Evolutionary conservation across 306 rosid species (phyloP), one percentile per base, ranked within the genome.

Genomic region (Vigna hirtella): DNA sequence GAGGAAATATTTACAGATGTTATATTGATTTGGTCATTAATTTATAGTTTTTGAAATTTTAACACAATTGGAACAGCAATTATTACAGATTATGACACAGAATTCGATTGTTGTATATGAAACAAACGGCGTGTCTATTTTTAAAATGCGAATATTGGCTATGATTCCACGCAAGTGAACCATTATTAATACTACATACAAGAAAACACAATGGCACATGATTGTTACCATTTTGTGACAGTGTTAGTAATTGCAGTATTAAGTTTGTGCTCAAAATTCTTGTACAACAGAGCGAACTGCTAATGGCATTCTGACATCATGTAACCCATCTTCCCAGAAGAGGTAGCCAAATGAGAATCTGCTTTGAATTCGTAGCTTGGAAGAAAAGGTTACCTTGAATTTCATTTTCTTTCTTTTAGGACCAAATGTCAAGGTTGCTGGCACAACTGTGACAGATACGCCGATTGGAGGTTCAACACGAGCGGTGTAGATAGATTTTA

Each of bases 321-420:
- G 88, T 7, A 22, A 75, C 43, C 91, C 89, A 84, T 87, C 90
- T 85, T 80, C 86, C 93, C 87, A 89, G 22, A 73, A 73, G 51
- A 91, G 76, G 82, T 89, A 78, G 45, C 96, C 96, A 43, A 91
- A 89, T 4, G 85, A 65, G 79, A 80, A 89, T 66, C 89, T 83
- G 30, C 90, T 90, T 72, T 81, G 80, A 80, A 86, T 83, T 40
- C 68, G 74, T 11, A 85, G 70, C 66, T 16, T 52, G 7, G 96
- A 76, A 16, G 64, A 53, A 65, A 91, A 77, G 0, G 18, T 76
- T 7, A 87, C 90, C 83, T 73, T 86, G 64, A 89, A 85, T 78
- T 81, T 83, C 48, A 80, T 77, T 78, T 82, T 84, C 81, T 79
- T 77, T 22, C 48, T 57, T n/a, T 73, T 75, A 16, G 87, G 69